Evolutionary conservation across 2,329 filamentous ascomycete genomes (phyloP).

Genomic region (Xylaria sp.): DNA sequence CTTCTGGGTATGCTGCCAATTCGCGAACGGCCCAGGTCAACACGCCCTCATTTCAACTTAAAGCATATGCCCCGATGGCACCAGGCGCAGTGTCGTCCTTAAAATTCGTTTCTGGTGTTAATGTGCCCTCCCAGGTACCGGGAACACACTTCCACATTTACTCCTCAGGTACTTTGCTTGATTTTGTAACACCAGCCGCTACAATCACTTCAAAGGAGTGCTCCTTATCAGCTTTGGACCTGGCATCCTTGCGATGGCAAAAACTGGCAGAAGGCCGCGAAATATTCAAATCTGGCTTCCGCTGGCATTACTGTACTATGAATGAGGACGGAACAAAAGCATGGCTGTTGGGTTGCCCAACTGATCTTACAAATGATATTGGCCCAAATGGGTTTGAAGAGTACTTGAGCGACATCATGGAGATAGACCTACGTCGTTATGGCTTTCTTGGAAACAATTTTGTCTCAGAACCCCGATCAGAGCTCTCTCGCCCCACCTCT

Average conservation of each 20-base stretch:
- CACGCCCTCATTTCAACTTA: constrained; percentile 72
- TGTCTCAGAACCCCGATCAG: constrained; percentile 63
- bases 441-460: constrained; percentile 87
- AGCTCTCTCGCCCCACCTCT: constrained; percentile 61
- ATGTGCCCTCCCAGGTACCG: constrained; percentile 87
- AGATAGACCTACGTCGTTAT: constrained; percentile 91
- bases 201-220: constrained; percentile 89
- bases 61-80: constrained; percentile 82
- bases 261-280: constrained; percentile 94
- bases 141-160: constrained; percentile 97
- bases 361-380: constrained; percentile 75
- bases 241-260: constrained; percentile 91
- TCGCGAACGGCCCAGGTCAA: constrained; percentile 75
- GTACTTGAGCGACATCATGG: constrained; percentile 92
- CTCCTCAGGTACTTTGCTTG: constrained; percentile 89
- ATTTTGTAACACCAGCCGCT: constrained; percentile 92
- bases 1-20: constrained; percentile 74
- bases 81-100: constrained; percentile 90
- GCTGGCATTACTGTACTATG: constrained; percentile 98
- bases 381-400: constrained; percentile 82
- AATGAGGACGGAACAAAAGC: constrained; percentile 95
- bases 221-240: constrained; percentile 87
- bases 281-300: constrained; percentile 89
- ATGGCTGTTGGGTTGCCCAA: constrained; percentile 93
- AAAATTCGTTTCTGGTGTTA: constrained; percentile 87